These are phyloP conservation scores for Lachnum nothofagi DNA, from an alignment of 2,329 filamentous ascomycete species.

Conservation along the genomic window DNA sequence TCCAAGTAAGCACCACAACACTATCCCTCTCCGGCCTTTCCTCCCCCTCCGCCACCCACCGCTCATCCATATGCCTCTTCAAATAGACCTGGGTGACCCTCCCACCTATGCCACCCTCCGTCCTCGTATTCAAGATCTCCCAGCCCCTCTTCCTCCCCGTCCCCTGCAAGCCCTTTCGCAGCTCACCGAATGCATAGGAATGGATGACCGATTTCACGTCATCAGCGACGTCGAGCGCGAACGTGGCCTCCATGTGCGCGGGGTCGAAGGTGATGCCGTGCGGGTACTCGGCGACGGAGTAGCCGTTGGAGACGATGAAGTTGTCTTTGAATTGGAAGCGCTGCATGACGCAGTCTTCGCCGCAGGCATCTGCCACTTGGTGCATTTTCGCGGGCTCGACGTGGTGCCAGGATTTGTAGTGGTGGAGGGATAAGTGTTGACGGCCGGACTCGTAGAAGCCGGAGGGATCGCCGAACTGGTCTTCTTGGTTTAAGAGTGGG, in stretches of 20 bases:
- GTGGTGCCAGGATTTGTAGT: slow-evolving; percentile 32
- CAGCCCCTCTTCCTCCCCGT: slow-evolving; percentile 49
- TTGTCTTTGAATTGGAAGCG: slow-evolving; percentile 31
- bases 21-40: slow-evolving; percentile 22
- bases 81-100: slow-evolving; percentile 51
- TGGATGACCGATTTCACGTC: slow-evolving; percentile 31
- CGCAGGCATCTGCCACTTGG: slow-evolving; percentile 29
- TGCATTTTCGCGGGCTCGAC: slow-evolving; percentile 23
- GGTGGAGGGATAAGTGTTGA: slow-evolving; percentile 28
- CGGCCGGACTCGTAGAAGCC: slow-evolving; percentile 33
- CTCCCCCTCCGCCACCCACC: slow-evolving; percentile 40
- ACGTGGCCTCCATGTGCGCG: slow-evolving; percentile 28
- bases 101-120: slow-evolving; percentile 40
- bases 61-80: slow-evolving; percentile 46
- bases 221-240: slow-evolving; percentile 19
- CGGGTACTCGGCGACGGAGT: slow-evolving; percentile 27
- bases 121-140: slow-evolving; percentile 47
- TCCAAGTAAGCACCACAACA: slow-evolving; percentile 29
- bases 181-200: slow-evolving; percentile 44
- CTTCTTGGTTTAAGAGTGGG: slow-evolving; percentile 27
- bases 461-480: slow-evolving; percentile 30
- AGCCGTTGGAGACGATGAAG: slow-evolving; percentile 29
- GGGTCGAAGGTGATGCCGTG: slow-evolving; percentile 31
- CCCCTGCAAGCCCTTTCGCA: slow-evolving; percentile 41
- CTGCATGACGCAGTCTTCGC: slow-evolving; percentile 31